A percentile compares a stretch with the other conserved stretches of the same genome.
Evolutionary conservation across 2,329 filamentous ascomycete species (phyloP).

Genomic region (Nemania sp.): DNA sequence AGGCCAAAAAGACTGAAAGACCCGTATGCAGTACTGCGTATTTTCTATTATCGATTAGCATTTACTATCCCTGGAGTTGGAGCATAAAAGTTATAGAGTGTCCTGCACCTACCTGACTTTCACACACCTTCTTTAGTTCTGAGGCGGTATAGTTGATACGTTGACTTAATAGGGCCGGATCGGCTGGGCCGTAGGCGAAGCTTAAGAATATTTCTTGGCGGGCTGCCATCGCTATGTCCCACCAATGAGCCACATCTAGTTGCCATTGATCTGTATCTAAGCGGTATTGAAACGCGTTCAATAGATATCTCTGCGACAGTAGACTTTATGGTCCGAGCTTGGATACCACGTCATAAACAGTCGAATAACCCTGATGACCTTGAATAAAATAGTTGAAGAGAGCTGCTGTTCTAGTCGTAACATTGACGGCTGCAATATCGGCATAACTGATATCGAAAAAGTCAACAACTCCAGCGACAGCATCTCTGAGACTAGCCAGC

Average conservation of each 20-base stretch:
- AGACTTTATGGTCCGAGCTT: slow-evolving; percentile 11
- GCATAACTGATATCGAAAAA: slow-evolving; percentile 3
- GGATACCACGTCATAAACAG: neutral
- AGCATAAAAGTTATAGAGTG: neutral
- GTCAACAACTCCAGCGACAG: neutral
- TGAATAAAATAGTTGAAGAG: neutral
- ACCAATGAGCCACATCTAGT: slow-evolving; percentile 18
- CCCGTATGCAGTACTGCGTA: slow-evolving; percentile 20
- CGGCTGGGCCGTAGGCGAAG: neutral
- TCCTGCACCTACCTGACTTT: slow-evolving; percentile 5
- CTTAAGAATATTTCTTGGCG: slow-evolving; percentile 11
- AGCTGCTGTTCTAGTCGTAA: neutral
- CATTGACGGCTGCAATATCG: neutral
- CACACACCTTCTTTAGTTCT: neutral
- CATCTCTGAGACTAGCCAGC: slow-evolving; percentile 2
- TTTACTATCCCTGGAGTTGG: neutral
- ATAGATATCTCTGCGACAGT: neutral
- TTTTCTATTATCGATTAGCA: slow-evolving; percentile 37
- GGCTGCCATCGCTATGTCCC: slow-evolving; percentile 8
- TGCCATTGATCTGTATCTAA: slow-evolving; percentile 25
- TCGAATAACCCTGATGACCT: too few species aligned
- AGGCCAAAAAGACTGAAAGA: neutral
- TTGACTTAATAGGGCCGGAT: neutral
- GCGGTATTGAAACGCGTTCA: neutral
- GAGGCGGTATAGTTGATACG: neutral